phyloP scores from a whole-genome alignment of 805 yeast genomes.

The Saccharomycopsis fibuligera region DNA sequence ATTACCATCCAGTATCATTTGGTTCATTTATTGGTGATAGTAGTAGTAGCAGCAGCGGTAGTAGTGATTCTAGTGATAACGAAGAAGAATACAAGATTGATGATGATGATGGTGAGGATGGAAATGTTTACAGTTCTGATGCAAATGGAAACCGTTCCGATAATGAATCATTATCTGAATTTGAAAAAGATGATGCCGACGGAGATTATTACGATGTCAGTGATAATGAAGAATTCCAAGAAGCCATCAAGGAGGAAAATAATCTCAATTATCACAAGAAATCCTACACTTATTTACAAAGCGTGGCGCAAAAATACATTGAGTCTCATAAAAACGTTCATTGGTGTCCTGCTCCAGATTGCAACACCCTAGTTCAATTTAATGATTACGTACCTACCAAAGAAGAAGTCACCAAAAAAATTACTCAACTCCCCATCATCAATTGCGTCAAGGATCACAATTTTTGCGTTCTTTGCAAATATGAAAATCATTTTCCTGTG shows the following conservation, averaged over 20 bases:
- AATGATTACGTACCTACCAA: conserved; percentile 27
- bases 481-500: conserved; percentile 78
- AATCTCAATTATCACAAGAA: conserved; percentile 15
- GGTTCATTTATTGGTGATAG: conserved; percentile 11
- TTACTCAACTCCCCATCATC: conserved; percentile 54
- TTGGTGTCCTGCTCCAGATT: conserved; percentile 86
- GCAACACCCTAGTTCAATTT: conserved; percentile 51
- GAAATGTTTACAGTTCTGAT: neutral
- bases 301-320: conserved; percentile 39
- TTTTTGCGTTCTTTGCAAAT: conserved; percentile 73
- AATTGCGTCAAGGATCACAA: conserved; percentile 58
- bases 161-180: neutral
- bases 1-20: conserved; percentile 10
- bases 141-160: neutral
- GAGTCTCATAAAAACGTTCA: conserved; percentile 43
- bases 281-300: conserved; percentile 17
- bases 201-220: conserved; percentile 8
- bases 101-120: neutral
- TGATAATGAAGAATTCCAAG: conserved; percentile 12
- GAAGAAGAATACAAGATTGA: neutral
- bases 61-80: neutral
- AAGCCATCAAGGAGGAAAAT: conserved; percentile 9
- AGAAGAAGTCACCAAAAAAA: conserved; percentile 23
- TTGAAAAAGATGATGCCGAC: conserved; percentile 1
- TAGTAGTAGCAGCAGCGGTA: neutral